Base-by-base conservation (phyloP, 805 yeast species). In the Pichia cabralensis region DNA sequence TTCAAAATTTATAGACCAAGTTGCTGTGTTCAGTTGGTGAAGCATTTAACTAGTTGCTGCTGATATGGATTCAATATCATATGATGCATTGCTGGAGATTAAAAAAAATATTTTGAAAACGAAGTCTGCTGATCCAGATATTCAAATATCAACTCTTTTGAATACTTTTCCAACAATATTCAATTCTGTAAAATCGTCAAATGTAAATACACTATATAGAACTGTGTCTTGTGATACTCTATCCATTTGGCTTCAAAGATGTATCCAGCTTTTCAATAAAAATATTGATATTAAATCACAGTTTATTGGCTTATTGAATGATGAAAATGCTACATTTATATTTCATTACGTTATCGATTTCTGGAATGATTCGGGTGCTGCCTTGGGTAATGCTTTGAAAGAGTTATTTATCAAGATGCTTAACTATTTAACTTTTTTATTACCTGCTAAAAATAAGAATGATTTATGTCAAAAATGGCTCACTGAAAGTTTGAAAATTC, bases 281-380 rank as follows among this genome's bases (percentile, higher is more conserved):
- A 25, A 22, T 16, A 35, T 19, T 15, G n/a, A 26, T 19, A 13
- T 21, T 14, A 35, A 19, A 8, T 4, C 16, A 2, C 18, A 28
- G 7, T 33, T 49, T 8, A 12, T 10, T n/a, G 6, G 8, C 3
- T 20, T 47, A 9, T 26, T 52, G 4, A 30, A 36, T 8, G 21
- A 19, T 13, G 48, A 52, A 2, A 49, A 41, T 11, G 46, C 65
- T 6, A 50, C 54, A 19, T 42, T 37, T 18, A 35, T 75, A 2
- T 71, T 72, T 46, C 61, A 61, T 17, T 80, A 70, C 50, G 65
- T 80, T 11, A 56, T 78, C 25, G 86, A 76, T 43, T 76, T 71
- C 50, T 76, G 86, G 76, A 74, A 72, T 34, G 82, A 77, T 33
- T 69, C 82, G 2, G 76, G 80, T 5, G 74, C 81, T 2, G 76